phyloP scores from a whole-genome alignment of 768 basidiomycete species.

The Baorangia bicolor region DNA sequence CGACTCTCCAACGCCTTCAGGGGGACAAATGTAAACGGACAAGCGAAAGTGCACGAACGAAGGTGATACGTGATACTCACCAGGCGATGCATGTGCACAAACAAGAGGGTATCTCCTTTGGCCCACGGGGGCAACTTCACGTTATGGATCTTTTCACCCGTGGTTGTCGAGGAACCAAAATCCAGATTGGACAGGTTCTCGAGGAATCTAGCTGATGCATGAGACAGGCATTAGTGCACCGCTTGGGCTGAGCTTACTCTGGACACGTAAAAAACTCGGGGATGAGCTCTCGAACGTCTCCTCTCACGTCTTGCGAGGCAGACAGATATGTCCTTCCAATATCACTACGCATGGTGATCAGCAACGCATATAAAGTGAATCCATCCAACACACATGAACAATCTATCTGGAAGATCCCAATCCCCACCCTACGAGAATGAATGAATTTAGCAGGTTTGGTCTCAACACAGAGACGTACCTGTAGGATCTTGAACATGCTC shows the following conservation, averaged over 20 bases:
- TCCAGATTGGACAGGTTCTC: constrained; percentile 78
- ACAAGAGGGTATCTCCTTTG: constrained; percentile 76
- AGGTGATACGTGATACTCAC: constrained; percentile 37
- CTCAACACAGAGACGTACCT: constrained; percentile 36
- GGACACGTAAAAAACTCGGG: constrained; percentile 87
- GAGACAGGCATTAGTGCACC: background rate
- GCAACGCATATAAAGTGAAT: background rate
- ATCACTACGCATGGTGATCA: constrained; percentile 47
- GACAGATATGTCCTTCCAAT: constrained; percentile 80
- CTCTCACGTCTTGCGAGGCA: constrained; percentile 80
- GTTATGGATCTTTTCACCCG: constrained; percentile 78
- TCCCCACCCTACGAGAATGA: constrained; percentile 68
- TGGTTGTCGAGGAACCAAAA: constrained; percentile 71
- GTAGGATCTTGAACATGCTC: constrained; percentile 90
- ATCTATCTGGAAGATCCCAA: constrained; percentile 89
- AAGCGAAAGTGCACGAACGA: background rate
- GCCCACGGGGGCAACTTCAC: constrained; percentile 94
- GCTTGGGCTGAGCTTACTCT: constrained; percentile 46
- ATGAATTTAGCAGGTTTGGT: background rate
- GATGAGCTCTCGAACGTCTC: constrained; percentile 91
- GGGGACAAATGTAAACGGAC: background rate
- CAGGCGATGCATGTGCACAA: constrained; percentile 73
- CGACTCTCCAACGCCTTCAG: constrained; percentile 82
- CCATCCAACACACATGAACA: constrained; percentile 59
- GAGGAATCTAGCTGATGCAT: constrained; percentile 58